These are phyloP conservation scores for Eleusine coracana DNA, from an alignment of 176 grass and related monocot species.

Conservation along the genomic window DNA sequence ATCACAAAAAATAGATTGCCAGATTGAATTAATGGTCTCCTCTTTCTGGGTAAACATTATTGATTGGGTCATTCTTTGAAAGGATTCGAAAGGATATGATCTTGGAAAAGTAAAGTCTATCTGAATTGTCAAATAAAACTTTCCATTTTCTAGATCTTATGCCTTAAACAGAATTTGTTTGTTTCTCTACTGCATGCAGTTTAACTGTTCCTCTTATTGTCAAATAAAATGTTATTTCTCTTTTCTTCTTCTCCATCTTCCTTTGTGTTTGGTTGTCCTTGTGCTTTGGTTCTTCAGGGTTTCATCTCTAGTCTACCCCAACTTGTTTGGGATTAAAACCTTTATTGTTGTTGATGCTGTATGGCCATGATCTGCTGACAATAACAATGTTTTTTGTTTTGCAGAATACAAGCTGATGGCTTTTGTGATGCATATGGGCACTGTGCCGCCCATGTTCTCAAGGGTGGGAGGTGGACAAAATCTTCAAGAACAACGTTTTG, in stretches of 20 bases:
- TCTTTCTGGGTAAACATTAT: neutral
- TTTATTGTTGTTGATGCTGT: too few relatives aligned
- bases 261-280: too few relatives aligned
- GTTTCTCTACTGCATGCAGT: neutral
- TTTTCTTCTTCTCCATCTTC: too few relatives aligned
- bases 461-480: conserved; percentile 80
- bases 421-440: conserved; percentile 97
- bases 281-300: too few relatives aligned
- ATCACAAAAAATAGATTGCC: neutral
- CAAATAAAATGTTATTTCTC: too few relatives aligned
- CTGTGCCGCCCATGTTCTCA: conserved; percentile 86
- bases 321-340: too few relatives aligned
- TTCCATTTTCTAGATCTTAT: neutral
- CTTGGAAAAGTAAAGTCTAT: neutral
- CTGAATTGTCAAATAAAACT: neutral
- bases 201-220: neutral
- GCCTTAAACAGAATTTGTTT: neutral
- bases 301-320: too few relatives aligned
- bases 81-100: neutral
- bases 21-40: neutral
- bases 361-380: neutral
- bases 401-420: conserved; percentile 88
- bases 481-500: conserved; percentile 77
- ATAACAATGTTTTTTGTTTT: conserved; percentile 20
- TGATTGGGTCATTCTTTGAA: neutral